phyloP scores from a whole-genome alignment of 352 stramenopile genomes.

The Pythium monospermum region DNA sequence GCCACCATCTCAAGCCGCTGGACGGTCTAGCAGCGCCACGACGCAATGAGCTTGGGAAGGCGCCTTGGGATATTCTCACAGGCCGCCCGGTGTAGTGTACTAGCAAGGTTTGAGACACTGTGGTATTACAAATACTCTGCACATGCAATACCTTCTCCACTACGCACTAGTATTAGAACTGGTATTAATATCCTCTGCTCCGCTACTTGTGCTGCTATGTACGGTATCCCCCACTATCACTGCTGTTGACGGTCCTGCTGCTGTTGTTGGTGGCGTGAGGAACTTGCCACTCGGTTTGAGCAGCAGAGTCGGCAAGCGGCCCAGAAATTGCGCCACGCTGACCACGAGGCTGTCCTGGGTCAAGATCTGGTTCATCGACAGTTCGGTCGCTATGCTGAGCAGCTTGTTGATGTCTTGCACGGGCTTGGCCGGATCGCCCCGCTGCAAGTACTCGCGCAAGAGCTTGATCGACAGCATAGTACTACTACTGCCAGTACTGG shows the following conservation, averaged over 20 bases:
- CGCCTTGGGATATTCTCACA: slow-evolving; percentile 40
- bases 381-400: slow-evolving; percentile 25
- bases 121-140: too few relatives aligned
- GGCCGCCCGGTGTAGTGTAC: slow-evolving; percentile 31
- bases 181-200: too few relatives aligned
- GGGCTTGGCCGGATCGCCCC: slow-evolving; percentile 43
- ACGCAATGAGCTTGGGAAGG: too few relatives aligned
- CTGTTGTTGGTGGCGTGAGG: too few relatives aligned
- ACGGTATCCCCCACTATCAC: too few relatives aligned
- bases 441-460: slow-evolving; percentile 38
- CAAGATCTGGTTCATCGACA: slow-evolving; percentile 46
- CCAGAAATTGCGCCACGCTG: slow-evolving; percentile 33
- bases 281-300: slow-evolving; percentile 42
- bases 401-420: slow-evolving; percentile 46
- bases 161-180: too few relatives aligned
- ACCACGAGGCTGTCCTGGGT: slow-evolving; percentile 58
- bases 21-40: slow-evolving; percentile 1
- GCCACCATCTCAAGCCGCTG: slow-evolving; percentile 16
- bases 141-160: too few relatives aligned
- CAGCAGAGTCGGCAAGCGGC: slow-evolving; percentile 37
- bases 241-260: too few relatives aligned
- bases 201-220: too few relatives aligned
- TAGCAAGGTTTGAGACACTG: too few relatives aligned
- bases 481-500: background rate
- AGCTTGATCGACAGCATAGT: slow-evolving; percentile 44